phyloP scores from a whole-genome alignment of 2,329 filamentous ascomycete species.

The Orbilia oligospora region DNA sequence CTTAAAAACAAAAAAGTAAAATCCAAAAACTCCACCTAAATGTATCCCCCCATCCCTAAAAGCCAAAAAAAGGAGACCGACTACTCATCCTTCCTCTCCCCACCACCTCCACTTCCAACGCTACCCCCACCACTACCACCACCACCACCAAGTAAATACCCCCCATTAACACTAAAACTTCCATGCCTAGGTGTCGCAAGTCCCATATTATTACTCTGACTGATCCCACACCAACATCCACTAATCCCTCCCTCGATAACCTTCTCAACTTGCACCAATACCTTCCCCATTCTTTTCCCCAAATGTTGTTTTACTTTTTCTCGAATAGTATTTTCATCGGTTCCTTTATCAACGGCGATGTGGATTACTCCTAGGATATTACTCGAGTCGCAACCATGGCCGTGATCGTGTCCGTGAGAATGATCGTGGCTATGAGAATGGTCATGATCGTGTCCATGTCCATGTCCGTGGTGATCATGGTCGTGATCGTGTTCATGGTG shows the following conservation, averaged over 20 bases:
- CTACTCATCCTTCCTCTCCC: constrained; percentile 48
- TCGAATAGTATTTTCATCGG: constrained; percentile 33
- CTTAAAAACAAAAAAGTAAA: not conserved
- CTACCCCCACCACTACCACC: constrained; percentile 6
- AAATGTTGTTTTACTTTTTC: constrained; percentile 48
- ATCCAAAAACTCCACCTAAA: not conserved
- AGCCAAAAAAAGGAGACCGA: not conserved
- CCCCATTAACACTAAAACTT: constrained; percentile 47
- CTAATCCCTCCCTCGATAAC: constrained; percentile 13
- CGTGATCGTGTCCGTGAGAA: constrained; percentile 20
- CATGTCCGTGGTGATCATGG: constrained; percentile 27
- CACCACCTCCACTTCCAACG: constrained; percentile 12
- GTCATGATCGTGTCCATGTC: constrained; percentile 31
- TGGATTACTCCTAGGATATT: constrained; percentile 52
- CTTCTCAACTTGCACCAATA: constrained; percentile 48
- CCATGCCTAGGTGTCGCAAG: constrained; percentile 36
- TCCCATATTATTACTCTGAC: constrained; percentile 34
- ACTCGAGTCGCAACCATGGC: constrained; percentile 9
- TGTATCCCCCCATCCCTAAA: not conserved
- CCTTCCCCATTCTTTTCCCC: constrained; percentile 47
- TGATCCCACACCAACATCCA: constrained; percentile 56
- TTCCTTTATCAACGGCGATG: constrained; percentile 41
- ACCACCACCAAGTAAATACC: constrained; percentile 18
- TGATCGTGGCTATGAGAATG: constrained; percentile 29
- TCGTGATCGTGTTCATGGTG: constrained; percentile 22